Evolutionary conservation across 495 filamentous ascomycete genomes (phyloP), one percentile per base, ranked within the genome.

Genomic region (Penicillium coprophilum): DNA sequence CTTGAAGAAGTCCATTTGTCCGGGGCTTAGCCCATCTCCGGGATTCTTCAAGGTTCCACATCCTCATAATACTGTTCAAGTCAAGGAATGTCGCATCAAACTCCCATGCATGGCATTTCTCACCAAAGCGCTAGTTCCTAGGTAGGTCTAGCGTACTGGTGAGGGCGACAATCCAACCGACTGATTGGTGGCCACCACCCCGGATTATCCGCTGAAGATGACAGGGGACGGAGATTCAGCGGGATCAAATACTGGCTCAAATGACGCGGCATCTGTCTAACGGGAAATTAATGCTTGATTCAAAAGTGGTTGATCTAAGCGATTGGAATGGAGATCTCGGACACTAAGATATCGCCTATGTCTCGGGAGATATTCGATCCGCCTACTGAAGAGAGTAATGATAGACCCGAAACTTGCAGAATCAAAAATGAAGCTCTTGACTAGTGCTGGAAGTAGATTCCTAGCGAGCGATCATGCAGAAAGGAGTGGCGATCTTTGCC

Each of bases 221-320:
- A 64, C 61, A 67, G 56, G 64, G 64, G 58, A 59, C 64, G 64
- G 64, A 43, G 39, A 67, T 55, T 59, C 50, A 53, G 44, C 58
- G 62, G 64, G 56, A 51, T 40, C 6, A 24, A 20, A 51, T 43
- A 10, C 15, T 27, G 50, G 24, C 13, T 15, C 38, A 30, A n/a
- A 46, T 11, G 13, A 54, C 36, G n/a, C 39, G 28, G 30, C 32
- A 38, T 13, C 23, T 38, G 36, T 15, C 11, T n/a, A 28, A 36
- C 24, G 31, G 21, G 19, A 27, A 27, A 19, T n/a, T 2, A 36
- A 11, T 6, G 20, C 50, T 45, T 53, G 51, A 19, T 19, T 27
- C 6, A 3, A 38, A 8, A 38, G 13, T 6, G 39, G 17, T 23
- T 8, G 30, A 34, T 45, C 15, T 9, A 32, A 45, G 36, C 39